Base-by-base conservation (phyloP, 73 alveolate genomes). In the Paramecium caudatum region DNA sequence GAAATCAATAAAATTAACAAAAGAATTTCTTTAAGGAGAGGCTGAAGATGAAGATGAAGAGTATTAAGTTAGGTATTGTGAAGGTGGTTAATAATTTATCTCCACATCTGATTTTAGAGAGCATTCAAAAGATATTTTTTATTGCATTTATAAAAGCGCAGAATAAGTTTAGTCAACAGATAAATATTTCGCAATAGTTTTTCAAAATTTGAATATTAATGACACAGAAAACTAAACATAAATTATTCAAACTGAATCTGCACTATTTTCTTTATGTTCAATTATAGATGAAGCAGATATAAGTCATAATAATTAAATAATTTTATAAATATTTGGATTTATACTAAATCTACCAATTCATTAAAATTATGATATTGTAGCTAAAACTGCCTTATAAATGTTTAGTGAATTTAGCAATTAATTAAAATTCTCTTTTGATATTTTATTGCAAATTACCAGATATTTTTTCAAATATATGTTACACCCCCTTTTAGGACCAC, bases 111-210 rank as follows among this genome's bases (percentile, higher is more conserved):
- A 65, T 65, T 65, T 33, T 12, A 65, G 83, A 36, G 83, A 65
- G 39, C 83, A 65, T 65, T 65, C 83, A 3, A 65, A 65, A 16
- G 83, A 65, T 65, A 33, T 65, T 13, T 65, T 65, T 65, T 65
- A 65, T 32, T 32, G 83, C 16, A 65, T 65, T 13, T 65, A 33
- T 36, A 65, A 36, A 33, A 36, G 83, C 17, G 47, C 49, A 25
- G 47, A 36, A 13, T 32, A 17, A 23, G 39, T 9, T 30, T 32
- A 9, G 12, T n/a, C 16, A 36, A 32, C 55, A 33, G 83, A 30
- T 34, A 16, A 65, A 33, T 65, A 65, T 36, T 65, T 65, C 34
- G 33, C 27, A 8, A 65, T 36, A 13, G 83, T 65, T 3, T 33
- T 65, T 9, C 16, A 36, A 0, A 33, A 65, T 65, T 33, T 65